Evolutionary conservation across 768 basidiomycete species (phyloP).

Genomic region (Cytidiella melzeri): DNA sequence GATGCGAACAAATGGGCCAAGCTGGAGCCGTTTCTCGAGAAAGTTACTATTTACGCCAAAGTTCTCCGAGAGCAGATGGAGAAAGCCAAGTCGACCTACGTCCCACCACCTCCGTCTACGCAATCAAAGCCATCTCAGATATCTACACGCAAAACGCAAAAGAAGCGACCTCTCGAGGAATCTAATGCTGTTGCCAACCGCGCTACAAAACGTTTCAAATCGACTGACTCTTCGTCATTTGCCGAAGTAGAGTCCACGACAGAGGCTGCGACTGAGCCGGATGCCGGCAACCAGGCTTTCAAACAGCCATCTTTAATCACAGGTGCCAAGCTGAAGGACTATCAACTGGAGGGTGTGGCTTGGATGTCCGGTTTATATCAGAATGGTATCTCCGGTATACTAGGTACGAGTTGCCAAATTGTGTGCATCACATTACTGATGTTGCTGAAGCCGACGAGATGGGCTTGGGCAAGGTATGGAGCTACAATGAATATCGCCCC

Average conservation of each 20-base stretch:
- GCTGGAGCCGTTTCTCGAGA: slow-evolving; percentile 65
- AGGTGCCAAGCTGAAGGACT: slow-evolving; percentile 80
- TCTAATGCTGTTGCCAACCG: slow-evolving; percentile 9
- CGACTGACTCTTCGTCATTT: not conserved
- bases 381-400: slow-evolving; percentile 77
- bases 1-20: slow-evolving; percentile 42
- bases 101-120: not conserved
- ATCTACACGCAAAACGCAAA: not conserved
- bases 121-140: slow-evolving; percentile 2
- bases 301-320: slow-evolving; percentile 77
- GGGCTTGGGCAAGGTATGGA: slow-evolving; percentile 85
- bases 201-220: slow-evolving; percentile 20
- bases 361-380: slow-evolving; percentile 91
- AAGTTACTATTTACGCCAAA: slow-evolving; percentile 69
- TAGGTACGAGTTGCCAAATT: slow-evolving; percentile 48
- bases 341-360: slow-evolving; percentile 90
- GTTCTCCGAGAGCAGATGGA: slow-evolving; percentile 76
- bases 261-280: not conserved
- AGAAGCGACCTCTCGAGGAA: slow-evolving; percentile 15
- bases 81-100: slow-evolving; percentile 36
- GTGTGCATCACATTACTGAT: not conserved
- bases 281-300: slow-evolving; percentile 31
- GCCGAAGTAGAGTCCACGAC: not conserved
- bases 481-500: slow-evolving; percentile 7
- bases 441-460: slow-evolving; percentile 75